Evolutionary conservation across 768 basidiomycete genomes (phyloP).

Genomic region (Tylopilus plumbeoviolaceoides): DNA sequence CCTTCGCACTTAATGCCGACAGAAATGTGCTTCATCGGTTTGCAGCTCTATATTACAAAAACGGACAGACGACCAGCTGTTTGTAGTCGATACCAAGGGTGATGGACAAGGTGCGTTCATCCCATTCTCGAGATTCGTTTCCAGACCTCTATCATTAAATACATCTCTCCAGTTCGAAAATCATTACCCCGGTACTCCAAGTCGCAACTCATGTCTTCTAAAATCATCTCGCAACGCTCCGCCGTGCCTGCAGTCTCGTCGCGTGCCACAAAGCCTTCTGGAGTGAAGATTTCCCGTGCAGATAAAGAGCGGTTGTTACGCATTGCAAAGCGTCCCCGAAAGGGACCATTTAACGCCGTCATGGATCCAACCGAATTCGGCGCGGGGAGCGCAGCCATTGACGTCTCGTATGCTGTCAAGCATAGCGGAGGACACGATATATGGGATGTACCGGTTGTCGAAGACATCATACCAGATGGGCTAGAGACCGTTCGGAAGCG

Average conservation of each 20-base stretch:
- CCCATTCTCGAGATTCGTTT: too few relatives aligned
- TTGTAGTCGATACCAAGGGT: slow-evolving; percentile 75
- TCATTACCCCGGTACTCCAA: slow-evolving; percentile 52
- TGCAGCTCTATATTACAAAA: slow-evolving; percentile 59
- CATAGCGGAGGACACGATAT: slow-evolving; percentile 59
- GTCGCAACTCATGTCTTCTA: slow-evolving; percentile 42
- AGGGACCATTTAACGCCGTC: slow-evolving; percentile 68
- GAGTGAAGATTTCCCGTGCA: slow-evolving; percentile 46
- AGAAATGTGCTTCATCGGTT: not conserved
- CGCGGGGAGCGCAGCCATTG: slow-evolving; percentile 60
- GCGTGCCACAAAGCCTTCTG: slow-evolving; percentile 32
- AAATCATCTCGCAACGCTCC: too few relatives aligned
- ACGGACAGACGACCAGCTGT: slow-evolving; percentile 69
- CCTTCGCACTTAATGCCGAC: not conserved
- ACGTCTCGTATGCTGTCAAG: slow-evolving; percentile 65
- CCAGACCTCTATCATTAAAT: not conserved
- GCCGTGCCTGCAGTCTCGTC: too few relatives aligned
- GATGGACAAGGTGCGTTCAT: slow-evolving; percentile 57
- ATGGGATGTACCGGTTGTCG: slow-evolving; percentile 42
- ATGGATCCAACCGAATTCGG: slow-evolving; percentile 66
- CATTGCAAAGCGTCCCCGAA: slow-evolving; percentile 68
- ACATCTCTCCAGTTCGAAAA: slow-evolving; percentile 48
- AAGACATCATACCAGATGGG: slow-evolving; percentile 41
- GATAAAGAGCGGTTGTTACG: slow-evolving; percentile 75
- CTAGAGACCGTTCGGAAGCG: slow-evolving; percentile 35